Conservation (phyloP, 2,329 filamentous ascomycete species). For the Ambrosiella xylebori region DNA sequence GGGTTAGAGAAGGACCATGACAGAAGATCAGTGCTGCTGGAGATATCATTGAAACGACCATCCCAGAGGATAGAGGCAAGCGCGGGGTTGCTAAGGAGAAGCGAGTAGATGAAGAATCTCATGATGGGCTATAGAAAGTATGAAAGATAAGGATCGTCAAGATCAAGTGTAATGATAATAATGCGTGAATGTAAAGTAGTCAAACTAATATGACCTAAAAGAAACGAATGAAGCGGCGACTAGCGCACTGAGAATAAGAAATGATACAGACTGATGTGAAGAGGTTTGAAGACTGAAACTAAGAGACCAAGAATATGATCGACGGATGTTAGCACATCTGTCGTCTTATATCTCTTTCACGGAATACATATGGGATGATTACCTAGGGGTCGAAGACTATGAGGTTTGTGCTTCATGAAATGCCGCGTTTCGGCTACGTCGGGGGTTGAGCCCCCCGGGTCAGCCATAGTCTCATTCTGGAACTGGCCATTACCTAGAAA, state of each 20-base stretch:
- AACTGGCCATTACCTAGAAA: too few species aligned
- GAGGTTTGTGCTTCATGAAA: background rate
- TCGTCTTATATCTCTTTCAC: background rate
- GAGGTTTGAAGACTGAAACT: slow-evolving; percentile 1
- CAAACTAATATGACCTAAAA: background rate
- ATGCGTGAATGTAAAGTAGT: background rate
- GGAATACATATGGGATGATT: background rate
- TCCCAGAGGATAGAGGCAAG: slow-evolving; percentile 36
- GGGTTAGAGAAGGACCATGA: slow-evolving; percentile 52
- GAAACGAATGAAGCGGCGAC: slow-evolving; percentile 12
- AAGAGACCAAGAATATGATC: background rate
- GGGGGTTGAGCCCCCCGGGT: background rate
- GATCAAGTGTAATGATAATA: slow-evolving; percentile 12
- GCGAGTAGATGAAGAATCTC: slow-evolving; percentile 9
- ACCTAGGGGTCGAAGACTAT: background rate
- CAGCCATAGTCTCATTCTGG: background rate
- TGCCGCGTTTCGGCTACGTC: background rate
- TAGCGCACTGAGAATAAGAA: slow-evolving; percentile 9
- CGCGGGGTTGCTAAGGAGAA: slow-evolving; percentile 8
- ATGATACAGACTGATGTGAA: slow-evolving; percentile 1
- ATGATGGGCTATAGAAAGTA: slow-evolving; percentile 10
- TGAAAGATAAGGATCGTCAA: slow-evolving; percentile 10
- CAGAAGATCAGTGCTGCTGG: slow-evolving; percentile 34
- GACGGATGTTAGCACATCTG: background rate
- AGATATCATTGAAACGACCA: slow-evolving; percentile 45